Evolutionary conservation across 257 asterid species (phyloP).

Genomic region (Osmanthus fragrans): DNA sequence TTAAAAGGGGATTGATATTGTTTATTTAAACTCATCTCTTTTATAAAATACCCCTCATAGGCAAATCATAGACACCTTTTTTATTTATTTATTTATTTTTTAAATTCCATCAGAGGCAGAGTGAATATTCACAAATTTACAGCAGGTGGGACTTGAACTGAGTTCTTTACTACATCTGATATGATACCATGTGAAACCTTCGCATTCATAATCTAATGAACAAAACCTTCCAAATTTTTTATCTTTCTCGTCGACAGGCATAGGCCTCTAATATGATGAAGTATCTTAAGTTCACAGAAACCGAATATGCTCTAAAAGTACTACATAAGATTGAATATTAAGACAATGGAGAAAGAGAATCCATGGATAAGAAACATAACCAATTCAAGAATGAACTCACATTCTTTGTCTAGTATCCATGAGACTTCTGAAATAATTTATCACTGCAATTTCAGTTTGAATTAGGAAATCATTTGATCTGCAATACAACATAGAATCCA

Average conservation of each 20-base stretch:
- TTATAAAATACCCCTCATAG: no score
- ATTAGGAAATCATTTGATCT: neutral
- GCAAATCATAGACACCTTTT: no score
- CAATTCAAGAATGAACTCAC: conserved; percentile 31
- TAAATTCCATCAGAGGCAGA: no score
- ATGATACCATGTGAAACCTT: no score
- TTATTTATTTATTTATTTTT: no score
- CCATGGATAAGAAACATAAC: neutral
- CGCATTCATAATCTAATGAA: no score
- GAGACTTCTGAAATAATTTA: conserved; percentile 26
- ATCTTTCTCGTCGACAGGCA: neutral
- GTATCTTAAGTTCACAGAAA: neutral
- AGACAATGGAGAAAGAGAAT: neutral
- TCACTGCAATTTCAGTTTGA: conserved; percentile 18
- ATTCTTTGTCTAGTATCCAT: conserved; percentile 47
- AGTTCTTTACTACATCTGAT: no score
- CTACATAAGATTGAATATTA: neutral
- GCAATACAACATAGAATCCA: neutral
- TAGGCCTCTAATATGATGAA: neutral
- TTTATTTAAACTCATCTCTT: no score
- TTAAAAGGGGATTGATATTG: neutral
- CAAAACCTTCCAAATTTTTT: no score
- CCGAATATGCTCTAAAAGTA: neutral
- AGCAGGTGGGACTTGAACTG: no score
- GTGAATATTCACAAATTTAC: no score